phyloP scores from a whole-genome alignment of 2,329 filamentous ascomycete genomes.

The Alternaria novae-zelandiae region DNA sequence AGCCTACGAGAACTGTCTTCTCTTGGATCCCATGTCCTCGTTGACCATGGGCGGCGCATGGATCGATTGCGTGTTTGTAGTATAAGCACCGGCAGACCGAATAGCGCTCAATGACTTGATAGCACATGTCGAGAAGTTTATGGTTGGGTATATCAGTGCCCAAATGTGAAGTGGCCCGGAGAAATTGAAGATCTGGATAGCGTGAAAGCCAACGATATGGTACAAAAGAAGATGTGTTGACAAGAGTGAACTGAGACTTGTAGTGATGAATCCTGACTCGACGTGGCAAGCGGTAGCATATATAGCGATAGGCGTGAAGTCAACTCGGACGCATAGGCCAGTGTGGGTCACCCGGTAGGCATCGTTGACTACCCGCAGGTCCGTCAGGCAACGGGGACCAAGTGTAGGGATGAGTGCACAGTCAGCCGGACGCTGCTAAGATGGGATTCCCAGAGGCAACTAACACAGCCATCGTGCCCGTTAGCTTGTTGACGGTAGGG shows the following conservation, averaged over 20 bases:
- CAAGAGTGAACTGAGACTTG: constrained; percentile 16
- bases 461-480: constrained; percentile 46
- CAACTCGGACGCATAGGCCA: constrained; percentile 23
- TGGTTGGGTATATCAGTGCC: neutral
- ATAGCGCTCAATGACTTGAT: constrained; percentile 84
- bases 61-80: constrained; percentile 85
- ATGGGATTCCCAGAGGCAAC: constrained; percentile 36
- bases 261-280: constrained; percentile 19
- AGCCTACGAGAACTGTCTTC: constrained; percentile 81
- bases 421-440: constrained; percentile 43
- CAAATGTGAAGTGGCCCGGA: neutral
- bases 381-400: constrained; percentile 43
- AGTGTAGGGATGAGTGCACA: constrained; percentile 43
- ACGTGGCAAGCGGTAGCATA: constrained; percentile 36
- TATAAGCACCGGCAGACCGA: constrained; percentile 87
- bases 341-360: constrained; percentile 36
- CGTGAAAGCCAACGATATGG: constrained; percentile 16
- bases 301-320: constrained; percentile 37
- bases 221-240: constrained; percentile 18
- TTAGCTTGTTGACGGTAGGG: constrained; percentile 36
- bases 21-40: constrained; percentile 75
- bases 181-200: neutral
- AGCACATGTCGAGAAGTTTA: constrained; percentile 69
- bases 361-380: constrained; percentile 40
- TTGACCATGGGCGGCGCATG: constrained; percentile 76